Percentiles rank a stretch among this genome's conserved stretches.
Evolutionary conservation across 2,329 filamentous ascomycete genomes (phyloP).

Genomic region (Hymenoscyphus repandus): DNA sequence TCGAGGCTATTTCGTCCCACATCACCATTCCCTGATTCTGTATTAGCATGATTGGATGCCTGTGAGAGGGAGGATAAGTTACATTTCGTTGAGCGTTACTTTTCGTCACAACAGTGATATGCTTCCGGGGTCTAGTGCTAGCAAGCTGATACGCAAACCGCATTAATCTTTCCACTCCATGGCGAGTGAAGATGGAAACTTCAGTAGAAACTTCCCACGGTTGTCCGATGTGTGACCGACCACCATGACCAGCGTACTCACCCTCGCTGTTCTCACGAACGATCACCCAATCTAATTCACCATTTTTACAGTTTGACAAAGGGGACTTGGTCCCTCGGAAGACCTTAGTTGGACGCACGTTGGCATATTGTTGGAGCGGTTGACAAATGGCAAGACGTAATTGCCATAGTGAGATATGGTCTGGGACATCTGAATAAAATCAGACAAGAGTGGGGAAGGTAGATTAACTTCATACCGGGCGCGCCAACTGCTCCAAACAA

Average conservation of each 20-base stretch:
- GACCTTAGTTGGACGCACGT: conserved; percentile 56
- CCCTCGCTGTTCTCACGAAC: conserved; percentile 62
- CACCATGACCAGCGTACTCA: conserved; percentile 44
- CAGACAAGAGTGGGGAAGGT: neutral
- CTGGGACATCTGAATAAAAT: conserved; percentile 47
- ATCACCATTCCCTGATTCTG: conserved; percentile 35
- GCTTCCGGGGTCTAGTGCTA: conserved; percentile 46
- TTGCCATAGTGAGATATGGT: conserved; percentile 62
- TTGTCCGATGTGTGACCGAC: conserved; percentile 49
- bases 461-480: conserved; percentile 37
- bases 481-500: conserved; percentile 57
- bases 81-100: conserved; percentile 61
- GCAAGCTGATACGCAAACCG: conserved; percentile 57
- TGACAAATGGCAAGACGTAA: conserved; percentile 60
- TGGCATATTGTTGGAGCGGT: conserved; percentile 60
- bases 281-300: conserved; percentile 61
- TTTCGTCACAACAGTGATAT: conserved; percentile 59
- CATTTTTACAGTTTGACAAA: conserved; percentile 37
- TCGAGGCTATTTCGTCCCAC: conserved; percentile 56
- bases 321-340: conserved; percentile 54
- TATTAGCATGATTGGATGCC: no score
- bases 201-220: conserved; percentile 58
- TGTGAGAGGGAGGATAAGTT: no score
- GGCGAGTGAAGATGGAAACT: conserved; percentile 56
- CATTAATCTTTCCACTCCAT: conserved; percentile 55